Evolutionary conservation across 2,329 filamentous ascomycete species (phyloP).

Genomic region (Chrysosporium queenslandicum): DNA sequence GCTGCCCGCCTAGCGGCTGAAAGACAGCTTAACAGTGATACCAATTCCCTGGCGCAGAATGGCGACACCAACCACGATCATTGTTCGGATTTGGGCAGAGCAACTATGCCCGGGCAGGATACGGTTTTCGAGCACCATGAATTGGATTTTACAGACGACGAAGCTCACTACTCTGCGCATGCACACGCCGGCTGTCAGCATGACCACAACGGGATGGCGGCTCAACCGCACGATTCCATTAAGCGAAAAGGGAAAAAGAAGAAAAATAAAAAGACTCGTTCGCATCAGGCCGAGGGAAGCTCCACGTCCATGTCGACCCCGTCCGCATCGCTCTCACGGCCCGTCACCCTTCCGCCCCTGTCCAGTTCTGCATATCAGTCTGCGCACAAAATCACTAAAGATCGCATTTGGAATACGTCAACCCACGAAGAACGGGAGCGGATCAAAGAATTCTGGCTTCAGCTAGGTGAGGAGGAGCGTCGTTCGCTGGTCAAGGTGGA

Average conservation of each 20-base stretch:
- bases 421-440: slow-evolving; percentile 89
- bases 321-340: slow-evolving; percentile 36
- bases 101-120: slow-evolving; percentile 19
- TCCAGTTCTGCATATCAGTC: slow-evolving; percentile 36
- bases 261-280: slow-evolving; percentile 31
- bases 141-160: slow-evolving; percentile 47
- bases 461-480: slow-evolving; percentile 83
- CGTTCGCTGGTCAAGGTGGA: slow-evolving; percentile 95
- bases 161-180: slow-evolving; percentile 30
- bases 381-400: slow-evolving; percentile 48
- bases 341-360: slow-evolving; percentile 36
- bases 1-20: slow-evolving; percentile 60
- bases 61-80: slow-evolving; percentile 19
- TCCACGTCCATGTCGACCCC: slow-evolving; percentile 33
- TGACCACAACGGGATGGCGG: slow-evolving; percentile 20
- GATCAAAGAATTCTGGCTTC: slow-evolving; percentile 97
- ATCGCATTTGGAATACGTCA: slow-evolving; percentile 96
- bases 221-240: slow-evolving; percentile 17
- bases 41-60: slow-evolving; percentile 27
- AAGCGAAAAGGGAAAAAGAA: slow-evolving; percentile 35
- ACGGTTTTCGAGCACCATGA: slow-evolving; percentile 31
- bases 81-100: slow-evolving; percentile 21
- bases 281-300: slow-evolving; percentile 31
- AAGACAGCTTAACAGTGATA: slow-evolving; percentile 31
- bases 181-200: slow-evolving; percentile 21